Conservation (phyloP, 179 eudicot genomes). For the Monotropa hypopitys region DNA sequence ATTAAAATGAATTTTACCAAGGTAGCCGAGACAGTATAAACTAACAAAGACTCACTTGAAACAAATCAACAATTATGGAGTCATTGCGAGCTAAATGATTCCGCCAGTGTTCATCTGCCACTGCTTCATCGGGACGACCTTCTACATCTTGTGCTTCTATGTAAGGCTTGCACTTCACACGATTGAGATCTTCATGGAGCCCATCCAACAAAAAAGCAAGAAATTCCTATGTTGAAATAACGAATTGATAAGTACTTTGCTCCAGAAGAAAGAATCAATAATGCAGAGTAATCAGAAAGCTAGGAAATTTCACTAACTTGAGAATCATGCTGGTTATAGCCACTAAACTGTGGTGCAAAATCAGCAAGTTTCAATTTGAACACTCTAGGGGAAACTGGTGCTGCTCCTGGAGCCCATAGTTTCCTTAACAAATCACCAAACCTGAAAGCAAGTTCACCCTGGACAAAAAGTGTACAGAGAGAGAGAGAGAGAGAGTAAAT, state of each 20-base stretch:
- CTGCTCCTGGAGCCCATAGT: conserved; percentile 58
- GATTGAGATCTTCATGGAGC: conserved; percentile 86
- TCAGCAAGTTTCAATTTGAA: conserved; percentile 53
- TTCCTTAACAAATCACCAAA: conserved; percentile 70
- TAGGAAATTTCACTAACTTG: conserved; percentile 33
- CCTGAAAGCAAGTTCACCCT: conserved; percentile 79
- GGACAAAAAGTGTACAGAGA: conserved; percentile 11
- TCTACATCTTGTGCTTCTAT: conserved; percentile 41
- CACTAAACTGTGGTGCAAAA: conserved; percentile 76
- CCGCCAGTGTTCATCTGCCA: conserved; percentile 70
- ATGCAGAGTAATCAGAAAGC: background rate
- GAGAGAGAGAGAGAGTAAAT: background rate
- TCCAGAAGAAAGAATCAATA: background rate
- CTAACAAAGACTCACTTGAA: conserved; percentile 47
- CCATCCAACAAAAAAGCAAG: conserved; percentile 79
- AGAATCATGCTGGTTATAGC: conserved; percentile 84
- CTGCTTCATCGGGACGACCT: conserved; percentile 42
- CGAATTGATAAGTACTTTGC: background rate
- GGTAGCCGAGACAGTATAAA: background rate
- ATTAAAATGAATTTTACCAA: background rate
- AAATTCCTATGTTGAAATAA: conserved; percentile 41
- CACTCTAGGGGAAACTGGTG: conserved; percentile 36
- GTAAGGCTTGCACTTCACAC: conserved; percentile 62
- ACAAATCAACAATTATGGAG: conserved; percentile 63
- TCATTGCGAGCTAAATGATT: conserved; percentile 70